Evolutionary conservation across 140 eudicot genomes (phyloP), one percentile per base, ranked within the genome.

Genomic region (Artemisia princeps): DNA sequence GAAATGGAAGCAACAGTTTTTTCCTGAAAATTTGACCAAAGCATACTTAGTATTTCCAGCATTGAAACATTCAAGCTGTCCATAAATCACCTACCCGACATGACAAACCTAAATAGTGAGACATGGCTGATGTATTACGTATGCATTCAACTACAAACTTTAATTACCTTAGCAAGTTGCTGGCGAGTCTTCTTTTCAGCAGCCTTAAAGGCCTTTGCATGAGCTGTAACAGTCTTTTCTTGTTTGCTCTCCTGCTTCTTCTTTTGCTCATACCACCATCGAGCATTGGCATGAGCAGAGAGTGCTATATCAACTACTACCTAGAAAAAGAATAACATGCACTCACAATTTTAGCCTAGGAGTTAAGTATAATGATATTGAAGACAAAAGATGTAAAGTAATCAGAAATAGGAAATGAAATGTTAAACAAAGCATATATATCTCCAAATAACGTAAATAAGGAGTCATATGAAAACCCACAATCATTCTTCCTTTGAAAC

Each of bases 271-370:
- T 92, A 92, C 90, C 95, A 92, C 60, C 94, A 76, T 8, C 96
- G 87, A 74, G 98, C 98, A 88, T 92, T 92, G 9, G 95, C 96
- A 88, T 92, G 94, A 2, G 98, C 98, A 30, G 98, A 88, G 80
- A 92, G 95, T 60, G 94, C 84, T 70, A 92, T 68, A 75, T 92
- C 98, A 70, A 92, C 92, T 80, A 88, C 98, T 61, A 92, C 98
- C 98, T 92, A 67, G 3, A 68, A 46, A 64, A 56, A 19, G 62
- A 58, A 63, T 3, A 17, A 19, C 24, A 69, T 23, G 51, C 30
- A 51, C 15, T 51, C 33, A 63, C 57, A 74, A 23, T 33, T 44
- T 55, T 8, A 62, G 69, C 24, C 17, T 67, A 10, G 10, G 1
- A 30, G 40, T 30, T 0, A 5, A 30, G 40, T 30, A 30, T 30